Percentiles rank a stretch among this genome's conserved stretches.
These are phyloP conservation scores for Akanthomyces lecanii DNA, from an alignment of 2,329 filamentous ascomycete species.

Conservation along the genomic window DNA sequence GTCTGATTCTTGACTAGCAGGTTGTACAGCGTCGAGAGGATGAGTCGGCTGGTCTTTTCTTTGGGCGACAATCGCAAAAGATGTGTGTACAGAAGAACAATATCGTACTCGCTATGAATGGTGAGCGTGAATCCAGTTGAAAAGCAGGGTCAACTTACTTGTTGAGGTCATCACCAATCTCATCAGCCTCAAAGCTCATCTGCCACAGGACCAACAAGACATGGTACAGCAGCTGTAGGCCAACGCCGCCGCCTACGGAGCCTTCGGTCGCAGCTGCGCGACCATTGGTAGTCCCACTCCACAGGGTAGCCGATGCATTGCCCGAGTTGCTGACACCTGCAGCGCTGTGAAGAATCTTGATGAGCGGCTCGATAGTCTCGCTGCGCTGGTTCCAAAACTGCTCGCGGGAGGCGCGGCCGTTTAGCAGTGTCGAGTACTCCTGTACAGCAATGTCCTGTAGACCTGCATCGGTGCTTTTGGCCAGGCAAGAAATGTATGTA, in stretches of 20 bases:
- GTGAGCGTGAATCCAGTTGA: constrained; percentile 19
- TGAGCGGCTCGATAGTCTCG: constrained; percentile 76
- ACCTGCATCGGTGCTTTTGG: constrained; percentile 80
- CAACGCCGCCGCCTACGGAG: constrained; percentile 72
- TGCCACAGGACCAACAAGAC: constrained; percentile 94
- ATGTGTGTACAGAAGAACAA: constrained; percentile 87
- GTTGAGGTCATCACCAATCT: constrained; percentile 71
- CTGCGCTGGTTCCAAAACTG: constrained; percentile 89
- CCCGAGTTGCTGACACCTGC: constrained; percentile 67
- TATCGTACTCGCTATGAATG: constrained; percentile 75
- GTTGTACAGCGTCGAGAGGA: constrained; percentile 85
- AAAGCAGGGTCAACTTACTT: constrained; percentile 55
- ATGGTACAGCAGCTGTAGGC: constrained; percentile 89
- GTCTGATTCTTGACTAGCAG: constrained; percentile 67
- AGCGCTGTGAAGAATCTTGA: constrained; percentile 77
- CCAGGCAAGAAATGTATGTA: constrained; percentile 77
- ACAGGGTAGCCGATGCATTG: constrained; percentile 55
- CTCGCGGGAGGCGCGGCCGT: constrained; percentile 67
- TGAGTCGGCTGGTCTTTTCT: constrained; percentile 91
- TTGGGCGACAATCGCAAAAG: constrained; percentile 90
- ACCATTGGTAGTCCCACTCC: constrained; percentile 50
- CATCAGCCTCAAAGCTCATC: constrained; percentile 85
- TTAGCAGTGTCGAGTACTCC: constrained; percentile 80
- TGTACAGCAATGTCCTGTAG: constrained; percentile 95
- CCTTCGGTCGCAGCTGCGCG: constrained; percentile 61